These are phyloP conservation scores for Recurvomyces mirabilis DNA, from an alignment of 495 filamentous ascomycete genomes.

Conservation along the genomic window DNA sequence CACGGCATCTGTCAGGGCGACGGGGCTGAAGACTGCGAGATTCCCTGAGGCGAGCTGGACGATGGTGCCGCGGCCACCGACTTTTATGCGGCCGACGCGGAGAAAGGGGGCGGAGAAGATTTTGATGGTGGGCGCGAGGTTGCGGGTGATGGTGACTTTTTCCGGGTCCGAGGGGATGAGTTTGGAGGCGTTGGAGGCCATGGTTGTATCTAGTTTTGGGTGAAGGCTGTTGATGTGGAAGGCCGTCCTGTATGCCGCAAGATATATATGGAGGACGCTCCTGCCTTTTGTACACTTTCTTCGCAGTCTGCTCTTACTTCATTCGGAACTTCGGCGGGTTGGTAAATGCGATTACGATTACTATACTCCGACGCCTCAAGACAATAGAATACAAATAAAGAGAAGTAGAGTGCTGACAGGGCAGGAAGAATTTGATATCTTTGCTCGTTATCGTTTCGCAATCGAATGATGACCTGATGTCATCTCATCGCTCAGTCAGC, in stretches of 20 bases:
- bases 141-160: slow-evolving; percentile 76
- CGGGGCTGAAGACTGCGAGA: slow-evolving; percentile 86
- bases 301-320: too few relatives aligned
- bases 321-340: too few relatives aligned
- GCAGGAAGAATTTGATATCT: too few relatives aligned
- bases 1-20: slow-evolving; percentile 69
- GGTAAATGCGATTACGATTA: too few relatives aligned
- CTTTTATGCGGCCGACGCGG: slow-evolving; percentile 65
- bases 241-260: neutral
- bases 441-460: too few relatives aligned
- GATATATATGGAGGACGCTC: neutral
- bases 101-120: slow-evolving; percentile 78
- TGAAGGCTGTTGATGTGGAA: neutral
- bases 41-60: slow-evolving; percentile 65
- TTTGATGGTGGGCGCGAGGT: slow-evolving; percentile 65
- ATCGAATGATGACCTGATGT: too few relatives aligned
- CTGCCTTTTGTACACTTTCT: too few relatives aligned
- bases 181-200: slow-evolving; percentile 34
- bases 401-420: too few relatives aligned
- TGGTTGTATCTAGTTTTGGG: too few relatives aligned
- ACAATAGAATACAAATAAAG: too few relatives aligned
- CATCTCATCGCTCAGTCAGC: too few relatives aligned
- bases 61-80: slow-evolving; percentile 80
- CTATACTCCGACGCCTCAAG: too few relatives aligned
- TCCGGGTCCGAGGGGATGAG: slow-evolving; percentile 55